A percentile compares a stretch with the other conserved stretches of the same genome.
phyloP scores from a whole-genome alignment of 352 stramenopile genomes.

The Aphanomyces invadans region DNA sequence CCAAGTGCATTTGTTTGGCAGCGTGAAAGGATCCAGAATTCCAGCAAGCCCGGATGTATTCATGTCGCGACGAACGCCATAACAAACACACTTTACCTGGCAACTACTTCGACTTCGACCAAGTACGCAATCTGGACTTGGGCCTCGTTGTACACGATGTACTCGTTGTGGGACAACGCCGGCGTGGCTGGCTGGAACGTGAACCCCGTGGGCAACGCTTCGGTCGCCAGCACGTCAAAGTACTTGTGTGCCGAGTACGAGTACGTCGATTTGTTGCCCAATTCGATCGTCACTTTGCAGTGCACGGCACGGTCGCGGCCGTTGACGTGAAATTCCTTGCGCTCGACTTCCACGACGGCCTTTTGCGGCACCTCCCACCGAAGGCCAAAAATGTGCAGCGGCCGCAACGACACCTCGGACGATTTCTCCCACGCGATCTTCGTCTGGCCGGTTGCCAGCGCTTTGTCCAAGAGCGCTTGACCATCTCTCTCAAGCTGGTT shows the following conservation, averaged over 20 bases:
- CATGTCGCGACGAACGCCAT: too few species aligned
- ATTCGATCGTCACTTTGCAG: background rate
- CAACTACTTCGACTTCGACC: conserved; percentile 59
- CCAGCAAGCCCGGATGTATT: too few species aligned
- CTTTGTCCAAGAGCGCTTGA: background rate
- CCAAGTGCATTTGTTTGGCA: too few species aligned
- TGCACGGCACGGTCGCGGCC: background rate
- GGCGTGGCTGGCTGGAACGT: background rate
- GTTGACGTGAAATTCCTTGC: background rate
- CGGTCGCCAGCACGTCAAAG: background rate
- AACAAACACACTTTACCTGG: too few species aligned
- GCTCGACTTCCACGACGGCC: background rate
- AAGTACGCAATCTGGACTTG: conserved; percentile 69
- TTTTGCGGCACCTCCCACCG: background rate
- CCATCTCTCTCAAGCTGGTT: background rate
- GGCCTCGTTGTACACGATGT: conserved; percentile 68
- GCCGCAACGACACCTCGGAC: background rate
- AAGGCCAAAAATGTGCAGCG: background rate
- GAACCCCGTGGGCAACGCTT: background rate
- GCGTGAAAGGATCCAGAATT: too few species aligned
- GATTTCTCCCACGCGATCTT: background rate
- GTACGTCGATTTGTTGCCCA: background rate
- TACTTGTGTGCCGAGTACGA: background rate
- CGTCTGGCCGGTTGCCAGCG: background rate
- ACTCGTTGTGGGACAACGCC: conserved; percentile 41